These are phyloP conservation scores for Zygoascus biomembranicola DNA, from an alignment of 805 yeast species.

Conservation along the genomic window DNA sequence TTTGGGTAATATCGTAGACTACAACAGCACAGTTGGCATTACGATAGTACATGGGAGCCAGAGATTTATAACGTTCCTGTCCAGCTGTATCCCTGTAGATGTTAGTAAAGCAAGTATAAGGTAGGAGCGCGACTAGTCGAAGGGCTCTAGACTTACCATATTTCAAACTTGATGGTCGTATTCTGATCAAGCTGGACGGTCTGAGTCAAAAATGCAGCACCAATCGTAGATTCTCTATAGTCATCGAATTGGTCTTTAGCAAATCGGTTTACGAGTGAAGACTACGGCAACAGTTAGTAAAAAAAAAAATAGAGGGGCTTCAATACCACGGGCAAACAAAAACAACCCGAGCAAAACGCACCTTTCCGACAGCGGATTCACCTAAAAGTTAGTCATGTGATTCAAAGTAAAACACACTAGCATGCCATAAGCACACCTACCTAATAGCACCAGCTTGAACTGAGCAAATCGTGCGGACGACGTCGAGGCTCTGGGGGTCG, in stretches of 20 bases:
- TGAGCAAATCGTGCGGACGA: constrained; percentile 36
- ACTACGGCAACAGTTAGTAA: constrained; percentile 30
- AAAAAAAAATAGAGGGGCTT: too few relatives aligned
- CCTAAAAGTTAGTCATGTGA: constrained; percentile 20
- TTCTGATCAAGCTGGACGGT: constrained; percentile 43
- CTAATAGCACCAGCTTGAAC: constrained; percentile 65
- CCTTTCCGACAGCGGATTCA: constrained; percentile 78
- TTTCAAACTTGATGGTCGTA: constrained; percentile 40
- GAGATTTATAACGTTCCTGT: constrained; percentile 74
- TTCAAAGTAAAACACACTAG: neutral
- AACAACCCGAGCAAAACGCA: neutral
- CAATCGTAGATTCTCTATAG: constrained; percentile 84
- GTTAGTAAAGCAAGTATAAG: too few relatives aligned
- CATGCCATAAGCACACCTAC: constrained; percentile 25
- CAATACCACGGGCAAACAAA: too few relatives aligned
- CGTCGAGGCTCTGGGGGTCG: constrained; percentile 23
- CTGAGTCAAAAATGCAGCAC: constrained; percentile 96
- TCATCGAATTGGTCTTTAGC: constrained; percentile 64
- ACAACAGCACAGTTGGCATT: constrained; percentile 79
- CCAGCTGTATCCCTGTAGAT: constrained; percentile 86
- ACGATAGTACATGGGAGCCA: constrained; percentile 78
- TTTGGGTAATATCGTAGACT: constrained; percentile 72
- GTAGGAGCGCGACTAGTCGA: too few relatives aligned
- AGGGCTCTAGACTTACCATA: constrained; percentile 35
- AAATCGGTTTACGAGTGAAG: constrained; percentile 76